phyloP scores from a whole-genome alignment of 257 asterid species.

The Ilex asprella region DNA sequence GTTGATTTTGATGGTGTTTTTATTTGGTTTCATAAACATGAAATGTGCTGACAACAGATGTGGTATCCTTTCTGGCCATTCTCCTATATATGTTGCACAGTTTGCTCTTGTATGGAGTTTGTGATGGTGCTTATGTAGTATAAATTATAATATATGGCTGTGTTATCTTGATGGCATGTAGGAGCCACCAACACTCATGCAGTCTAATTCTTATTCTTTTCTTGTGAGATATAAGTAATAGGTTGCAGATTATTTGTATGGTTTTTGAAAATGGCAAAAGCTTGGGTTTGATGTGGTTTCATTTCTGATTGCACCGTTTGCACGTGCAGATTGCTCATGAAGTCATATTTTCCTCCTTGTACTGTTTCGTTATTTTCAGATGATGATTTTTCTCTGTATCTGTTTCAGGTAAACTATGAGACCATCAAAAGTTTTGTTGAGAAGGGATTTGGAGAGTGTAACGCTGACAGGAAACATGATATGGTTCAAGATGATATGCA shows the following conservation, averaged over 20 bases:
- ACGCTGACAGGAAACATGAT: slow-evolving; percentile 14
- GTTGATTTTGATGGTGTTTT: too few relatives aligned
- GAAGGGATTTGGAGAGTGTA: slow-evolving; percentile 41
- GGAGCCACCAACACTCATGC: too few relatives aligned
- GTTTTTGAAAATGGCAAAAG: too few relatives aligned
- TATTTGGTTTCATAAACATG: too few relatives aligned
- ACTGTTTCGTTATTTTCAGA: neutral
- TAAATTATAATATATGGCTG: neutral
- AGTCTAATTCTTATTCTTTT: too few relatives aligned
- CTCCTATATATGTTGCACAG: neutral
- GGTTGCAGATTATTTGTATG: too few relatives aligned
- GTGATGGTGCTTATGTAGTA: neutral
- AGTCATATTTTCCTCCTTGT: neutral
- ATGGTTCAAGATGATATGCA: slow-evolving; percentile 23
- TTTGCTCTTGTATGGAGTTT: neutral
- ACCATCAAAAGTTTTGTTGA: slow-evolving; percentile 40
- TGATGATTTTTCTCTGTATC: slow-evolving; percentile 2
- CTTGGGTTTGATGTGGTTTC: neutral
- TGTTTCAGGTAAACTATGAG: slow-evolving; percentile 51
- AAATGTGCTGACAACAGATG: too few relatives aligned
- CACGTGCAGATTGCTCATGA: slow-evolving; percentile 1
- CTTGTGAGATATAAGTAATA: too few relatives aligned
- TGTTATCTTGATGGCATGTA: neutral
- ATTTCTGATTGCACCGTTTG: neutral
- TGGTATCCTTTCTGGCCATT: neutral